Percentiles rank a stretch among this genome's conserved stretches.
phyloP scores from a whole-genome alignment of 2,329 filamentous ascomycete species.

The Ophiostoma montium region DNA sequence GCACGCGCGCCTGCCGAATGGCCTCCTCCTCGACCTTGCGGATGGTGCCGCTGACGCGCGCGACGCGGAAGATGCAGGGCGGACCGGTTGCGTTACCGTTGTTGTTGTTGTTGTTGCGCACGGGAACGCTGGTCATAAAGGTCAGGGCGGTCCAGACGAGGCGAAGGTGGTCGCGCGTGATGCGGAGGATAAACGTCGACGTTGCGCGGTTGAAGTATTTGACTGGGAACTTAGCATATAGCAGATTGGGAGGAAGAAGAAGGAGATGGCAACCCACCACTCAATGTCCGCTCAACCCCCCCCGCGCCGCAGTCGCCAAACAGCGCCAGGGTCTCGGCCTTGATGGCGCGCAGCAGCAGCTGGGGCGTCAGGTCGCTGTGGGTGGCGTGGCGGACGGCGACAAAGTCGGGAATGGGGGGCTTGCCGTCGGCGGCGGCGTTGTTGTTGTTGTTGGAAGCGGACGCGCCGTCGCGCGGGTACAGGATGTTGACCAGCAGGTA shows the following conservation, averaged over 20 bases:
- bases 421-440: constrained; percentile 1
- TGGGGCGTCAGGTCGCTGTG: constrained; percentile 54
- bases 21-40: constrained; percentile 84
- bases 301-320: constrained; percentile 87
- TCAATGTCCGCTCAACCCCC: constrained; percentile 52
- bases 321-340: constrained; percentile 53
- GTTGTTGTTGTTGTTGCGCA: too few species aligned
- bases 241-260: too few species aligned
- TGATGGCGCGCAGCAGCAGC: constrained; percentile 53
- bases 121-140: constrained; percentile 57
- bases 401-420: constrained; percentile 36
- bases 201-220: constrained; percentile 91
- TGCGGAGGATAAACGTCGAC: constrained; percentile 81
- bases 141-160: constrained; percentile 84
- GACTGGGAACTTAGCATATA: constrained; percentile 35
- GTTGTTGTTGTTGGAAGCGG: constrained; percentile 14
- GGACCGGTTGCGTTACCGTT: too few species aligned
- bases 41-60: constrained; percentile 84
- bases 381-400: constrained; percentile 69
- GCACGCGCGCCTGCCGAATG: constrained; percentile 57
- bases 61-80: constrained; percentile 67
- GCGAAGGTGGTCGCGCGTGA: constrained; percentile 67
- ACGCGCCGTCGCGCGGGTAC: constrained; percentile 50
- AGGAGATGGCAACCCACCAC: constrained; percentile 33
- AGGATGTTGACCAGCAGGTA: constrained; percentile 92